Evolutionary conservation across 176 grass and related monocot genomes (phyloP).

Genomic region (Zizania latifolia): DNA sequence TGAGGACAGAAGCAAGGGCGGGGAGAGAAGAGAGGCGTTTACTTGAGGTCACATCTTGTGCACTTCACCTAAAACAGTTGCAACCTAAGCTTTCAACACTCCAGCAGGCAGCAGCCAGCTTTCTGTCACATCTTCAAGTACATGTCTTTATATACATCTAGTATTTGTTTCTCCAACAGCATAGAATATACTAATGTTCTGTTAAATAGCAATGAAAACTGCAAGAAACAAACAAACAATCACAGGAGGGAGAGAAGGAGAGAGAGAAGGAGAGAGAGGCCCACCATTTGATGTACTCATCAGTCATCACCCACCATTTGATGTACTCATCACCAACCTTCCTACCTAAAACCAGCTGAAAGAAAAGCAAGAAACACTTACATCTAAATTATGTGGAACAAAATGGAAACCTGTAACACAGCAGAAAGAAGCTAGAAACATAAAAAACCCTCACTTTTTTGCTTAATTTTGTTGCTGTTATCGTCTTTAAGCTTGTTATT

Average conservation of each 20-base stretch:
- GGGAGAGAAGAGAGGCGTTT: not conserved
- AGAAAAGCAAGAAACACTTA: conserved; percentile 30
- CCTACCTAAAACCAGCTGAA: not conserved
- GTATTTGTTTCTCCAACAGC: conserved; percentile 2
- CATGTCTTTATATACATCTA: conserved; percentile 16
- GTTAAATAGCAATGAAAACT: conserved; percentile 30
- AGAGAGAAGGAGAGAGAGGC: not conserved
- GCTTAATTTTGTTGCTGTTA: conserved; percentile 28
- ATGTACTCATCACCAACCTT: not conserved
- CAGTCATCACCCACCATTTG: no score
- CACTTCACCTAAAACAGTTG: conserved; percentile 33
- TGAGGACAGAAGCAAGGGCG: conserved; percentile 17
- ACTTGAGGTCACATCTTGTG: conserved; percentile 51
- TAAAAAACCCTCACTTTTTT: not conserved
- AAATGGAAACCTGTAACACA: conserved; percentile 29
- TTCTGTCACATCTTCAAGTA: conserved; percentile 57
- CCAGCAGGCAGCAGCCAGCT: conserved; percentile 23
- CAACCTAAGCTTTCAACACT: conserved; percentile 19
- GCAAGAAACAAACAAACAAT: not conserved
- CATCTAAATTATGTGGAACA: conserved; percentile 37
- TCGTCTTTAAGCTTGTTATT: conserved; percentile 31
- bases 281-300: not conserved
- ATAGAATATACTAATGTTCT: conserved; percentile 43
- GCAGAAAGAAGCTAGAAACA: not conserved
- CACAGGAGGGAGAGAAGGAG: not conserved